phyloP scores from a whole-genome alignment of 441 rosid species.

The Breynia disticha region DNA sequence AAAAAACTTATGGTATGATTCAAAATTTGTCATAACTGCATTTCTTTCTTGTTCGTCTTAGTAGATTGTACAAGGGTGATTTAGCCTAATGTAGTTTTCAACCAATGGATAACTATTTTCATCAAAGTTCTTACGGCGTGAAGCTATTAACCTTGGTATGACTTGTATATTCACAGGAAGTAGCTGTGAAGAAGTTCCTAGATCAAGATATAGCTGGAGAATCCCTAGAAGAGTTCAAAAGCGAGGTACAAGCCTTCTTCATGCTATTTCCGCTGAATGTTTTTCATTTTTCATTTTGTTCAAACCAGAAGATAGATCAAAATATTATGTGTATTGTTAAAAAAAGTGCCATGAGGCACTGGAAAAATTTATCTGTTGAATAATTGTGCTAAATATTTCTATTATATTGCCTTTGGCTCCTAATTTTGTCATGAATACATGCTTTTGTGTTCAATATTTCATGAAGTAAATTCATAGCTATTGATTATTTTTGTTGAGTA shows the following conservation, averaged over 20 bases:
- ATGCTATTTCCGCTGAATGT: background rate
- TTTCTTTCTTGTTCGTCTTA: background rate
- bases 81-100: background rate
- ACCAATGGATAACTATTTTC: background rate
- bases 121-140: background rate
- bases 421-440: no score
- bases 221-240: constrained; percentile 88
- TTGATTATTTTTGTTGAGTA: no score
- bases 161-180: constrained; percentile 49
- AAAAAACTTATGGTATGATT: background rate
- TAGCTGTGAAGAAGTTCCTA: constrained; percentile 94
- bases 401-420: no score
- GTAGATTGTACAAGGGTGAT: background rate
- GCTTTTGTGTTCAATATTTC: no score
- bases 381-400: no score
- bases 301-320: background rate
- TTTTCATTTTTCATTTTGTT: background rate
- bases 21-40: background rate
- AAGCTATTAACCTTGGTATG: background rate
- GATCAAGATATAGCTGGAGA: constrained; percentile 96
- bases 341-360: no score
- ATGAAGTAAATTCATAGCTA: no score
- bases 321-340: no score
- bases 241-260: constrained; percentile 58
- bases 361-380: no score